Percentiles rank a stretch among this genome's conserved stretches.
phyloP scores from a whole-genome alignment of 75 land plant genomes.

The Cryptomeria japonica region DNA sequence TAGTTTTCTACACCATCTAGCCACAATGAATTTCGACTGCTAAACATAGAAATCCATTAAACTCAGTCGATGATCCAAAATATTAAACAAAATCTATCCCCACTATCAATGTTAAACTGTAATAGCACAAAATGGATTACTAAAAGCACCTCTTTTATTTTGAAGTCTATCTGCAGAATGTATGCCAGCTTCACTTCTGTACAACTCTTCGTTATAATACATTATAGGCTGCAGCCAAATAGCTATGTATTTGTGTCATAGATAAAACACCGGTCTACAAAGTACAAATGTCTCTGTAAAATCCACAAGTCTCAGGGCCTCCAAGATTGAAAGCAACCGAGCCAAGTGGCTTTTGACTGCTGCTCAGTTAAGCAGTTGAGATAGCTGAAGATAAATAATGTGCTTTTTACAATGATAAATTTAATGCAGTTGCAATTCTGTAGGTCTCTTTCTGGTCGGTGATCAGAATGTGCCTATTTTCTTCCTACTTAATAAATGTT shows the following conservation, averaged over 20 bases:
- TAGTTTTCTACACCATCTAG: background rate
- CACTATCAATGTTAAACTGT: background rate
- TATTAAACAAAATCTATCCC: background rate
- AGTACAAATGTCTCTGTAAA: conserved; percentile 1
- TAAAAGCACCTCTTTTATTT: background rate
- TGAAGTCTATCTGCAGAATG: conserved; percentile 10
- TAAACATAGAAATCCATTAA: background rate
- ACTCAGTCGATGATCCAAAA: background rate
- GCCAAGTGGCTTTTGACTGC: background rate
- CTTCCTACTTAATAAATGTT: background rate
- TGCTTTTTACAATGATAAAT: background rate
- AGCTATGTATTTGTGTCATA: background rate
- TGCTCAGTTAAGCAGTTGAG: background rate
- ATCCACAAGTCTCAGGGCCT: conserved; percentile 1
- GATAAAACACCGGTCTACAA: background rate
- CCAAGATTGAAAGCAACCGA: background rate
- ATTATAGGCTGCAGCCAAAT: background rate
- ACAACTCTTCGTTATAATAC: conserved; percentile 9
- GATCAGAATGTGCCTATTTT: background rate
- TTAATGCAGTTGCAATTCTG: background rate
- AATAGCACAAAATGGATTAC: background rate
- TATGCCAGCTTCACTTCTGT: conserved; percentile 4
- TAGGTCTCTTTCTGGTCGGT: background rate
- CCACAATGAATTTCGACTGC: background rate
- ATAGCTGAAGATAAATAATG: background rate